Evolutionary conservation across 192 early-diverging fungal genomes (phyloP).

Genomic region (Fimicolochytrium jonesii): DNA sequence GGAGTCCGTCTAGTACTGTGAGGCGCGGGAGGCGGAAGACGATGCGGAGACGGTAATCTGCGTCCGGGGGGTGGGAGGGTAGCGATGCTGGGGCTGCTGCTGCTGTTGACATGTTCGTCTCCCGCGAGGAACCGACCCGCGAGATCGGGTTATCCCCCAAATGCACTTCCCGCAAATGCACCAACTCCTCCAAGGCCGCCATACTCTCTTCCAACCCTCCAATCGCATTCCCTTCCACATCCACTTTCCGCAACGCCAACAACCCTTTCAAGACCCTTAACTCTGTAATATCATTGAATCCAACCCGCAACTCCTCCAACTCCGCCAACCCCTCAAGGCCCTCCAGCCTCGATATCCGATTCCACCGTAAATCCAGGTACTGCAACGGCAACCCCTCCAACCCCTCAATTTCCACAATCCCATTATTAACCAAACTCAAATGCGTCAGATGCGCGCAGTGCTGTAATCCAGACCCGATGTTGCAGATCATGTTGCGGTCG

Average conservation of each 20-base stretch:
- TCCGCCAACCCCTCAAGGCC: constrained; percentile 41
- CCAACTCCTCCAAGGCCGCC: constrained; percentile 1
- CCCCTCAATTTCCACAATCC: constrained; percentile 35
- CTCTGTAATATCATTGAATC: constrained; percentile 36
- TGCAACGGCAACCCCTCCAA: constrained; percentile 43
- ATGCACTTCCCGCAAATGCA: constrained; percentile 31
- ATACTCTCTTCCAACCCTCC: constrained; percentile 10
- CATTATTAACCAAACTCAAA: constrained; percentile 41
- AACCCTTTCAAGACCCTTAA: constrained; percentile 18
- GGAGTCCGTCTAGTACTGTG: constrained; percentile 36
- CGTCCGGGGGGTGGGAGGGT: neutral
- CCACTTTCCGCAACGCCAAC: constrained; percentile 21
- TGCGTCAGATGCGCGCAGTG: constrained; percentile 42
- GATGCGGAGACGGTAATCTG: constrained; percentile 25
- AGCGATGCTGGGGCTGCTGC: constrained; percentile 14
- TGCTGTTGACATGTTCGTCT: no score
- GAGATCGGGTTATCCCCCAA: constrained; percentile 35
- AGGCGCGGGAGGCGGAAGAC: constrained; percentile 41
- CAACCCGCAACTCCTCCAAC: constrained; percentile 38
- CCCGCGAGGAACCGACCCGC: no score
- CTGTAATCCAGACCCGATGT: constrained; percentile 27
- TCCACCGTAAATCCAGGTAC: constrained; percentile 42
- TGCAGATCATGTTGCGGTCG: constrained; percentile 33
- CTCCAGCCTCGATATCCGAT: constrained; percentile 31
- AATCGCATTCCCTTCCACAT: constrained; percentile 39